Percentiles rank a stretch among this genome's conserved stretches.
phyloP scores from a whole-genome alignment of 2,329 filamentous ascomycete genomes.

The Phialophora expanda region DNA sequence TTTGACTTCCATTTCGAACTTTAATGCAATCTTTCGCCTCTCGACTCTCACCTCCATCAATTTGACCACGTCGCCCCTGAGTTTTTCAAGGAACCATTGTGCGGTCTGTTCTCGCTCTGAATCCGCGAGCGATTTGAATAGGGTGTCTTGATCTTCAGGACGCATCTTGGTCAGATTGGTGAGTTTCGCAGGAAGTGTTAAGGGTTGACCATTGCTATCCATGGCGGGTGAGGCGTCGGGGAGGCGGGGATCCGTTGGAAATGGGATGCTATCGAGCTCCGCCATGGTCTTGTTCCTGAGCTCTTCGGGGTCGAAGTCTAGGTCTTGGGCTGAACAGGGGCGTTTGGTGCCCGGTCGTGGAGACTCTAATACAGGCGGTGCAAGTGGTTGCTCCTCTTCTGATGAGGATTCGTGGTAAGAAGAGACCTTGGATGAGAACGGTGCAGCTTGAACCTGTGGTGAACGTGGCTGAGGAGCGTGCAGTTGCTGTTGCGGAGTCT shows the following conservation, averaged over 20 bases:
- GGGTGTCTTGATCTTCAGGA: slow-evolving; percentile 50
- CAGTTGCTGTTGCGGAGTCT: slow-evolving; percentile 1
- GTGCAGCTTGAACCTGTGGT: slow-evolving; percentile 16
- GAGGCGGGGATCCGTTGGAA: slow-evolving; percentile 51
- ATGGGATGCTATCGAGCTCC: slow-evolving; percentile 57
- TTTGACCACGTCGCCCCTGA: slow-evolving; percentile 56
- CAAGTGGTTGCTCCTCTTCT: slow-evolving; percentile 33
- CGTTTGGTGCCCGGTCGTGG: slow-evolving; percentile 29
- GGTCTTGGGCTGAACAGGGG: slow-evolving; percentile 40
- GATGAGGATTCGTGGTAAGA: slow-evolving; percentile 36
- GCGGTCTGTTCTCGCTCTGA: slow-evolving; percentile 67
- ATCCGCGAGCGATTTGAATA: slow-evolving; percentile 59
- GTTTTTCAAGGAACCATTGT: slow-evolving; percentile 64
- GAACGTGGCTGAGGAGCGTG: slow-evolving; percentile 4
- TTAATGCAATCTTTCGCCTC: slow-evolving; percentile 58
- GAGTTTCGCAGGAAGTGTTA: slow-evolving; percentile 46
- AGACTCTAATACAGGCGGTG: slow-evolving; percentile 1
- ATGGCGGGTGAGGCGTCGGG: slow-evolving; percentile 36
- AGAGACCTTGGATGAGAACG: slow-evolving; percentile 34
- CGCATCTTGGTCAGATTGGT: slow-evolving; percentile 47
- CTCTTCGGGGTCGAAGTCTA: slow-evolving; percentile 55
- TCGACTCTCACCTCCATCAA: slow-evolving; percentile 60
- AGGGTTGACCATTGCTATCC: slow-evolving; percentile 34
- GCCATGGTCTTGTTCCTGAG: slow-evolving; percentile 55
- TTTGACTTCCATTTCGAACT: slow-evolving; percentile 62